phyloP scores from a whole-genome alignment of 305 asterid genomes.

The Euphrasia arctica region DNA sequence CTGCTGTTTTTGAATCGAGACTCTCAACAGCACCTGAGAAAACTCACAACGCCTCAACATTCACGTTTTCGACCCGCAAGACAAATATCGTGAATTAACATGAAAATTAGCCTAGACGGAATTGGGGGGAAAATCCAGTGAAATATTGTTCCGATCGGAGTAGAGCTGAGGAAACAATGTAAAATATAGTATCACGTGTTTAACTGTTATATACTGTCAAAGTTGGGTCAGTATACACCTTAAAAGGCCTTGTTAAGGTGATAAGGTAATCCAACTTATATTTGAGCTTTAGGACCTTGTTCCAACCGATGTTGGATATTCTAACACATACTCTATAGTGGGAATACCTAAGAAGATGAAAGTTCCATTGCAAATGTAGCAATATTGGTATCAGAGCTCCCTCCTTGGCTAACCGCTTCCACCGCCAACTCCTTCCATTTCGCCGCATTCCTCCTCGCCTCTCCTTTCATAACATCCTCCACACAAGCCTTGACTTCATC shows the following conservation, averaged over 20 bases:
- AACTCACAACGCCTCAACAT: not conserved
- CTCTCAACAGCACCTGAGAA: slow-evolving; percentile 27
- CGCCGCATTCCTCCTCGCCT: slow-evolving; percentile 23
- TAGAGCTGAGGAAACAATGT: slow-evolving; percentile 32
- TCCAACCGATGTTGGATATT: no score
- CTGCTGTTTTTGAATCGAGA: slow-evolving; percentile 24
- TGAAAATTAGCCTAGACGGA: no score
- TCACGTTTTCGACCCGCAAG: not conserved
- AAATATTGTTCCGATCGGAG: slow-evolving; percentile 10
- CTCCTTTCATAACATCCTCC: slow-evolving; percentile 26
- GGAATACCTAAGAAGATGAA: not conserved
- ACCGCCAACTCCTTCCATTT: slow-evolving; percentile 35
- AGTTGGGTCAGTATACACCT: no score
- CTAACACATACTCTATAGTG: no score
- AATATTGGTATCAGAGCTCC: slow-evolving; percentile 31
- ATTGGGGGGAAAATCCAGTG: not conserved
- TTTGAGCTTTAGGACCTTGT: no score
- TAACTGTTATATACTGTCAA: no score
- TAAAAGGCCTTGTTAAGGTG: no score
- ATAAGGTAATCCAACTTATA: no score
- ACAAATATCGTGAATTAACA: no score
- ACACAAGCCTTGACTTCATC: slow-evolving; percentile 31
- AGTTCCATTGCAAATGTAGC: slow-evolving; percentile 17
- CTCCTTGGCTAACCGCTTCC: slow-evolving; percentile 40
- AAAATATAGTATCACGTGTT: no score